Evolutionary conservation across 768 basidiomycete species (phyloP).

Genomic region (Chalciporus chontae): DNA sequence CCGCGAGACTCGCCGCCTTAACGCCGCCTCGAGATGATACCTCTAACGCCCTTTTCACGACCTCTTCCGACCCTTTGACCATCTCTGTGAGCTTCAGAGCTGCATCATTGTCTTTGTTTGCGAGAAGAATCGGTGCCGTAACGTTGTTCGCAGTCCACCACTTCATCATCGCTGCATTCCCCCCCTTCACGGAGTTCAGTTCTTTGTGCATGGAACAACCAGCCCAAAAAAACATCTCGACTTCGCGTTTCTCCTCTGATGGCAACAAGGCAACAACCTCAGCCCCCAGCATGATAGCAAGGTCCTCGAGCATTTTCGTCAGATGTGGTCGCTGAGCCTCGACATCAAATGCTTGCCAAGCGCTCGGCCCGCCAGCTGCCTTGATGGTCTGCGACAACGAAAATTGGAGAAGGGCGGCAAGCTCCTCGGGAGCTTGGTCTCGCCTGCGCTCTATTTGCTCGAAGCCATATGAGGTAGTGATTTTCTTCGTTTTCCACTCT

Average conservation of each 20-base stretch:
- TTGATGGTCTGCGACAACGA: not conserved
- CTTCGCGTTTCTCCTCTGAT: conserved; percentile 5
- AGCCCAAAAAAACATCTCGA: conserved; percentile 33
- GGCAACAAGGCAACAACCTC: conserved; percentile 13
- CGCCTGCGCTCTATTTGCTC: not conserved
- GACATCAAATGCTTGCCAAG: not conserved
- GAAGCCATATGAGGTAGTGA: not conserved
- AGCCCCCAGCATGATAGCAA: conserved; percentile 12
- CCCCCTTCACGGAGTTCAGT: conserved; percentile 32
- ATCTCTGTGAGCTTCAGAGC: too few relatives aligned
- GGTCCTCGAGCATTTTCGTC: not conserved
- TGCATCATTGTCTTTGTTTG: too few relatives aligned
- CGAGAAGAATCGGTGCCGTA: conserved; percentile 22
- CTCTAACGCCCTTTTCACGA: too few relatives aligned
- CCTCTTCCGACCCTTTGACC: too few relatives aligned
- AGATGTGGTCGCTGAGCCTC: not conserved
- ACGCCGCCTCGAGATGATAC: not conserved
- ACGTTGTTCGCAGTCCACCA: conserved; percentile 24
- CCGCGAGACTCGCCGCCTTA: conserved; percentile 26
- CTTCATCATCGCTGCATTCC: conserved; percentile 24
- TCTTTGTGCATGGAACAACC: conserved; percentile 42
- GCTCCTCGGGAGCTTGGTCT: not conserved
- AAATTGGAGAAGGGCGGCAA: not conserved
- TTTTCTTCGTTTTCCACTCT: conserved; percentile 1
- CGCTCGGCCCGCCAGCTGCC: not conserved